phyloP scores from a whole-genome alignment of 805 yeast genomes.

The Metschnikowia vanudenii region DNA sequence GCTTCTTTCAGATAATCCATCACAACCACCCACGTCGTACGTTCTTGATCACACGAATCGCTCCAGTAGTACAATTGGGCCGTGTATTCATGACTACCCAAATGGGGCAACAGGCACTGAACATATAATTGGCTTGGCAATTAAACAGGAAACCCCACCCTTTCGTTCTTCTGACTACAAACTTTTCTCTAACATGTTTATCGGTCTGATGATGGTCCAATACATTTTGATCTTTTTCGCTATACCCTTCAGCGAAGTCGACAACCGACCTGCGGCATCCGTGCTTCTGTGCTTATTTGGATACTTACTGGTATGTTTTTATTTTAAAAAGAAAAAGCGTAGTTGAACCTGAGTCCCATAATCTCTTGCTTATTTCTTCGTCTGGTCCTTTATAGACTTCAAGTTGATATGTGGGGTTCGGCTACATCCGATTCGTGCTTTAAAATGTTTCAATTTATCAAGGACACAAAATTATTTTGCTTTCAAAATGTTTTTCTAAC shows the following conservation, averaged over 20 bases:
- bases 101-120: not conserved
- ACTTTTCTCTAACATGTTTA: constrained; percentile 10
- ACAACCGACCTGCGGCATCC: constrained; percentile 29
- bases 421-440: too few species aligned
- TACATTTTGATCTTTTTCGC: constrained; percentile 30
- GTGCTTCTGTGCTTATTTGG: constrained; percentile 20
- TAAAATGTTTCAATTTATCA: too few species aligned
- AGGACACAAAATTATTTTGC: too few species aligned
- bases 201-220: constrained; percentile 25
- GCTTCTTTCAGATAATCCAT: not conserved
- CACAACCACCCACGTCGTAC: not conserved
- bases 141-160: not conserved
- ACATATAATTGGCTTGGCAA: not conserved
- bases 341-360: too few species aligned
- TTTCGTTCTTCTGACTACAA: constrained; percentile 10
- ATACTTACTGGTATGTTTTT: constrained; percentile 18
- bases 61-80: constrained; percentile 4
- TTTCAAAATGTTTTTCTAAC: constrained; percentile 4
- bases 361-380: too few species aligned
- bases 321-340: not conserved
- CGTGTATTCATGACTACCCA: not conserved
- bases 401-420: too few species aligned
- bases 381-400: too few species aligned
- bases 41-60: not conserved
- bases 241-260: constrained; percentile 36